Evolutionary conservation across 768 basidiomycete species (phyloP).

Genomic region (Leccinum rimulosum): DNA sequence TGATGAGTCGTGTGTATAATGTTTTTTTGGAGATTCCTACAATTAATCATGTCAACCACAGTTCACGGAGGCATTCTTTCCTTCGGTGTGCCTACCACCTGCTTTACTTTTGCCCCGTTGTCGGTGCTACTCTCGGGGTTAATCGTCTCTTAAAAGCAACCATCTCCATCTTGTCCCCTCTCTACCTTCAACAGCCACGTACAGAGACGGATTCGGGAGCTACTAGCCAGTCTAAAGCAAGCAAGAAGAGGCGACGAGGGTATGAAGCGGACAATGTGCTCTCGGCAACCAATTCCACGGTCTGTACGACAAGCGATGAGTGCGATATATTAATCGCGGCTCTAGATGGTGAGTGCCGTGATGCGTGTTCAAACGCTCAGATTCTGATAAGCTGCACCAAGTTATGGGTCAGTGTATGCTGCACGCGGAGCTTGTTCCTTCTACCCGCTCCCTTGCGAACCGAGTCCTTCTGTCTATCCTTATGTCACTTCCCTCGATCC

Average conservation of each 20-base stretch:
- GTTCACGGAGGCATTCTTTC: conserved; percentile 42
- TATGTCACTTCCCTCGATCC: conserved; percentile 54
- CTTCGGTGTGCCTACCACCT: conserved; percentile 45
- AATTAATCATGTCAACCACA: conserved; percentile 4
- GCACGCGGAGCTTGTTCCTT: conserved; percentile 48
- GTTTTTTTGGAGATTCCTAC: background rate
- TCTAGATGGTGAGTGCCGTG: conserved; percentile 51
- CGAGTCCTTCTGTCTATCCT: conserved; percentile 58
- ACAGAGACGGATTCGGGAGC: conserved; percentile 21
- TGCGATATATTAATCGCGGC: conserved; percentile 51
- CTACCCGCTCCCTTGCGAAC: conserved; percentile 56
- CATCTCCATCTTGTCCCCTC: conserved; percentile 44
- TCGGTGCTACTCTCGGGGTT: conserved; percentile 47
- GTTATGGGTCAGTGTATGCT: conserved; percentile 49
- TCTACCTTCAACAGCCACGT: conserved; percentile 44
- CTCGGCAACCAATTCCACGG: conserved; percentile 42
- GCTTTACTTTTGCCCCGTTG: conserved; percentile 41
- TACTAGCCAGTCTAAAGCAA: conserved; percentile 42
- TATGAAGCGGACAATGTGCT: conserved; percentile 79
- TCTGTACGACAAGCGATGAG: conserved; percentile 51
- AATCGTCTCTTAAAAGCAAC: conserved; percentile 56
- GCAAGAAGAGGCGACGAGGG: conserved; percentile 65
- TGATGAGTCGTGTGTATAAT: conserved; percentile 41
- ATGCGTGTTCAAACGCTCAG: background rate
- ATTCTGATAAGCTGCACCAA: conserved; percentile 29